Percentiles rank a stretch among this genome's conserved stretches.
These are phyloP conservation scores for Salix suchowensis DNA, from an alignment of 345 rosid genomes.

Conservation along the genomic window DNA sequence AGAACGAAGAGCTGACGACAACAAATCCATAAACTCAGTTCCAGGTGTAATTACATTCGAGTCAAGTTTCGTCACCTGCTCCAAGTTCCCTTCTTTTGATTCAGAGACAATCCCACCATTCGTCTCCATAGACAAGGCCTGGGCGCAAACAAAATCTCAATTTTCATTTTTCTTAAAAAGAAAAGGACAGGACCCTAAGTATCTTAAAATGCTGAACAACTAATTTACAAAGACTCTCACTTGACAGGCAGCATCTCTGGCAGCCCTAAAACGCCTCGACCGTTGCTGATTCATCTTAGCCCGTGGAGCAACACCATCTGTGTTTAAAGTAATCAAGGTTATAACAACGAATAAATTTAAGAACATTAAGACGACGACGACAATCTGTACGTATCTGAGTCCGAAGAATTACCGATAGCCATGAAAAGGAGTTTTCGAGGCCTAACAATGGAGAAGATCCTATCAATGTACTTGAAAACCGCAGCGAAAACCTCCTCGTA, in stretches of 20 bases:
- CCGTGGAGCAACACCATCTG: constrained; percentile 37
- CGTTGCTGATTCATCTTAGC: constrained; percentile 40
- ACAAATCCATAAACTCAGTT: constrained; percentile 35
- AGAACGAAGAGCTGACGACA: constrained; percentile 29
- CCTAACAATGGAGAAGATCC: constrained; percentile 21
- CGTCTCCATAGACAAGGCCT: background rate
- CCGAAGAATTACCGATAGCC: constrained; percentile 20
- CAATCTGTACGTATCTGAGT: background rate
- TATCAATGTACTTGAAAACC: constrained; percentile 25
- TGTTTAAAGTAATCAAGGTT: background rate
- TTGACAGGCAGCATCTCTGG: constrained; percentile 28
- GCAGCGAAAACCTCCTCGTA: constrained; percentile 24
- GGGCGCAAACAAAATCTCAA: background rate
- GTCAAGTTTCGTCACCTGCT: constrained; percentile 11
- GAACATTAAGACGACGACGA: background rate
- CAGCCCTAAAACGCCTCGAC: constrained; percentile 29
- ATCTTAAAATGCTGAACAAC: background rate
- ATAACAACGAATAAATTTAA: background rate
- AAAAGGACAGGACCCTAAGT: background rate
- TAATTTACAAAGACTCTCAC: background rate
- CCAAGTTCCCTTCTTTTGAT: background rate
- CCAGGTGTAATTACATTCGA: constrained; percentile 41
- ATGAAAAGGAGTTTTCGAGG: constrained; percentile 30
- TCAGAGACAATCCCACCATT: background rate
- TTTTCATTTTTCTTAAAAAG: background rate